A percentile compares a stretch with the other conserved stretches of the same genome.
Evolutionary conservation across 805 yeast genomes (phyloP).

Genomic region (Saturnispora kantuleensis): DNA sequence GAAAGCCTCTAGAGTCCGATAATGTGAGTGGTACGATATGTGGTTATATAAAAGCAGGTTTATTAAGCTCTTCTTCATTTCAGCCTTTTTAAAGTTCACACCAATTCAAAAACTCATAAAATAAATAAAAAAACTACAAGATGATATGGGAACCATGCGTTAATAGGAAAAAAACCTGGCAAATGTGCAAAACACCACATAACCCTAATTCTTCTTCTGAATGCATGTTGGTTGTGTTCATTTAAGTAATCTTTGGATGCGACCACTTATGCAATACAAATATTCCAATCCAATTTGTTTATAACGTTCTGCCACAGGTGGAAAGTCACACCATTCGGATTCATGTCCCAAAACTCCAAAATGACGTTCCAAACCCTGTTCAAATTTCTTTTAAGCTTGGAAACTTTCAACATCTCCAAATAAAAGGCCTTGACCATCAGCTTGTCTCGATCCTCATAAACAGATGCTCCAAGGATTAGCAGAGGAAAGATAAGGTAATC

Average conservation of each 20-base stretch:
- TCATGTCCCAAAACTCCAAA: conserved; percentile 19
- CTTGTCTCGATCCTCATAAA: conserved; percentile 20
- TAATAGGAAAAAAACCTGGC: too few species aligned
- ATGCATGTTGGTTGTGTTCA: background rate
- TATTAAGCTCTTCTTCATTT: too few species aligned
- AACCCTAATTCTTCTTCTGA: background rate
- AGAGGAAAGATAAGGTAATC: conserved; percentile 17
- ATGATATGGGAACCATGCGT: too few species aligned
- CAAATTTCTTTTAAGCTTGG: conserved; percentile 11
- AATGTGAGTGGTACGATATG: too few species aligned
- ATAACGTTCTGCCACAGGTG: conserved; percentile 19
- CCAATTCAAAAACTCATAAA: background rate
- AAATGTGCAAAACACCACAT: too few species aligned
- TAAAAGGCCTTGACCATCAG: conserved; percentile 16
- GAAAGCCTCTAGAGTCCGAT: too few species aligned
- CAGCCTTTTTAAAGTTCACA: too few species aligned
- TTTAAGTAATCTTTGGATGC: background rate
- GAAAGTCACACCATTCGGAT: conserved; percentile 17
- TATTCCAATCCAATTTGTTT: conserved; percentile 18
- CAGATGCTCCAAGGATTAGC: conserved; percentile 19
- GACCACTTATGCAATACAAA: conserved; percentile 14
- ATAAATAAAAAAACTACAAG: background rate
- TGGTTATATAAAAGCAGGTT: too few species aligned
- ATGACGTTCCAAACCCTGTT: conserved; percentile 16
- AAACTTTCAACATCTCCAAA: conserved; percentile 5